Evolutionary conservation across 768 basidiomycete genomes (phyloP), one percentile per base, ranked within the genome.

Genomic region (Sarcodon aspratus): DNA sequence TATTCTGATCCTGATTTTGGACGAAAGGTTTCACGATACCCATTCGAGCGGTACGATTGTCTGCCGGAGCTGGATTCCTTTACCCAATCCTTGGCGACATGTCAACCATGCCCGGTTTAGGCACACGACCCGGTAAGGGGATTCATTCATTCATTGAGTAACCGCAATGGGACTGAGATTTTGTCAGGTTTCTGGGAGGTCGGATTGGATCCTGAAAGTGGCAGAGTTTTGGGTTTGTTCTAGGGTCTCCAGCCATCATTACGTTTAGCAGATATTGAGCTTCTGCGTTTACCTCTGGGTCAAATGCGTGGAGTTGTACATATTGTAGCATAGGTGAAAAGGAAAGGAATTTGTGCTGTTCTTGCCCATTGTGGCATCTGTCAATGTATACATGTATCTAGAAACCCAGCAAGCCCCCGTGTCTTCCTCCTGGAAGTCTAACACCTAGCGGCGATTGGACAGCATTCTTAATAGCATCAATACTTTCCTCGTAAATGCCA

Each of bases 91-190:
- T 88, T n/a, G 90, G 88, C 36, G 91, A 94, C 63, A 97, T 99
- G 89, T 86, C 90, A 64, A 97, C 93, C 49, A 95, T 99, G 91
- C 95, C 95, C 40, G 95, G 93, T 56, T 76, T 96, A 37, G 89
- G 83, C 21, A 96, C 91, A 51, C 81, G 92, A 52, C 92, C 92
- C 63, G 89, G 86, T 80, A 50, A 55, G 68, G 51, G 21, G 5
- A 3, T 27, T 3, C 2, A 27, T 27, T 27, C 21, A 5, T 27
- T 5, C 5, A 3, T 27, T 27, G 21, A 27, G 21, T 27, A 5
- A 27, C 5, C 21, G 5, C 21, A 27, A 27, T 5, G 21, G 21
- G 37, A 52, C 47, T 44, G 50, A 44, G 7, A 40, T 4, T 27
- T 44, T 52, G 55, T n/a, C 52, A 81, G 84, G 87, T 15, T 92